Conservation (phyloP, 495 filamentous ascomycete genomes). For the Pseudoneurospora amorphoporcata region DNA sequence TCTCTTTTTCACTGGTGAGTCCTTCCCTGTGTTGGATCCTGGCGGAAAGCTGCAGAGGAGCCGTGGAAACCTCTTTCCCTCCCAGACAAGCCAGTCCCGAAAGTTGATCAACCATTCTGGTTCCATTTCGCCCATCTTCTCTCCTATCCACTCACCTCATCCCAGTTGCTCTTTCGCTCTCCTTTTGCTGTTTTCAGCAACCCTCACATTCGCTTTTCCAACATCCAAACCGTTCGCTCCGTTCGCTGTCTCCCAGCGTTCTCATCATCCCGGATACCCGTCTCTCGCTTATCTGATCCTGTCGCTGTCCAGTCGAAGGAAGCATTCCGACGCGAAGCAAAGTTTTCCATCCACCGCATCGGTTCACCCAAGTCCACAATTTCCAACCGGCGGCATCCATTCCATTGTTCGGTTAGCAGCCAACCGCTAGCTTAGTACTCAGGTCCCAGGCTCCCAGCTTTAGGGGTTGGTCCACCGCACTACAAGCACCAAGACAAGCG, state of each 20-base stretch:
- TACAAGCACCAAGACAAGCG: constrained; percentile 8
- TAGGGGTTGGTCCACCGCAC: constrained; percentile 13
- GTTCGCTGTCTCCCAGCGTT: neutral
- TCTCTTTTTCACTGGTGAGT: neutral
- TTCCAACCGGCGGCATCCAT: constrained; percentile 15
- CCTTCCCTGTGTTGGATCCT: neutral
- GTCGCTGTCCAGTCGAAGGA: neutral
- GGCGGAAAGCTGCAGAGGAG: neutral
- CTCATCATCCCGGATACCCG: neutral
- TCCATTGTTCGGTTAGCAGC: constrained; percentile 1
- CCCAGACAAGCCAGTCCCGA: constrained; percentile 13
- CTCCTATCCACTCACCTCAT: constrained; percentile 2
- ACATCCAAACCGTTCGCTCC: neutral
- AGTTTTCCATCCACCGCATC: constrained; percentile 1
- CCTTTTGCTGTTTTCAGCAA: neutral
- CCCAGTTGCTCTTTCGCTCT: neutral
- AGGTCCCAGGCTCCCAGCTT: neutral
- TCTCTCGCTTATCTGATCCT: neutral
- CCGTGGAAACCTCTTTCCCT: constrained; percentile 6
- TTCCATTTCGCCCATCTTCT: neutral
- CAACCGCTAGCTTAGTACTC: neutral
- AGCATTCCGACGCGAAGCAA: neutral
- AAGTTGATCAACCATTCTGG: neutral
- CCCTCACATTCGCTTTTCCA: constrained; percentile 4
- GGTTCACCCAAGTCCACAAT: neutral